These are phyloP conservation scores for Fibroporia radiculosa DNA, from an alignment of 768 basidiomycete species.

Conservation along the genomic window DNA sequence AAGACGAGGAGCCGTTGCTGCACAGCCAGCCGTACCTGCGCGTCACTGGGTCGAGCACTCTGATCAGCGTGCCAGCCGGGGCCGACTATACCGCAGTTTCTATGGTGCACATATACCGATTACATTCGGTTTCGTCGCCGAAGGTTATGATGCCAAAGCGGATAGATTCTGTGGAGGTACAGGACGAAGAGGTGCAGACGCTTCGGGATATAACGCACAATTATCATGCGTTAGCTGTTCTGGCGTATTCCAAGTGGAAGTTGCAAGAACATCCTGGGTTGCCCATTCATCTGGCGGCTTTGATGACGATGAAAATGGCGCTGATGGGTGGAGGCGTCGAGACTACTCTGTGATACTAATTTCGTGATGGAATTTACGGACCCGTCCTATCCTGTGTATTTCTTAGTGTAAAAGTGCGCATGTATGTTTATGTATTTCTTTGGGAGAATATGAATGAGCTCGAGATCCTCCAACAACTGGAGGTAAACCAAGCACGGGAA, in stretches of 20 bases:
- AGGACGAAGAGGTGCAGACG: conserved; percentile 24
- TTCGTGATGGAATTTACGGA: too few species aligned
- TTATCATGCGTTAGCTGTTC: conserved; percentile 62
- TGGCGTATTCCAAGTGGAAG: conserved; percentile 45
- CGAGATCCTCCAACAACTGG: too few species aligned
- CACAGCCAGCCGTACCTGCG: conserved; percentile 35
- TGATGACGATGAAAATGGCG: conserved; percentile 44
- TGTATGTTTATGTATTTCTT: too few species aligned
- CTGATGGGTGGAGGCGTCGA: not conserved
- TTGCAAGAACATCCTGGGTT: conserved; percentile 44
- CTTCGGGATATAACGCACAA: conserved; percentile 55
- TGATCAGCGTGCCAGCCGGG: conserved; percentile 48
- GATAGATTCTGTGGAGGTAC: conserved; percentile 5
- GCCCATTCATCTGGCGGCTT: conserved; percentile 69
- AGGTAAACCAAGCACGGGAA: too few species aligned
- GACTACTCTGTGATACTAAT: too few species aligned
- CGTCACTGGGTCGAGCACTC: conserved; percentile 48
- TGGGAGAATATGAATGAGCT: too few species aligned
- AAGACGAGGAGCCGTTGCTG: conserved; percentile 25
- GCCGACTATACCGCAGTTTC: conserved; percentile 33
- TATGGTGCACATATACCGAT: conserved; percentile 56
- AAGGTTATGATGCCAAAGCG: not conserved
- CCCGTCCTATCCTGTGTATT: too few species aligned
- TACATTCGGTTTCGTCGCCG: conserved; percentile 37
- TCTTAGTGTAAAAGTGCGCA: too few species aligned